Base-by-base conservation (phyloP, 2,329 filamentous ascomycete genomes). In the Nemania serpens region DNA sequence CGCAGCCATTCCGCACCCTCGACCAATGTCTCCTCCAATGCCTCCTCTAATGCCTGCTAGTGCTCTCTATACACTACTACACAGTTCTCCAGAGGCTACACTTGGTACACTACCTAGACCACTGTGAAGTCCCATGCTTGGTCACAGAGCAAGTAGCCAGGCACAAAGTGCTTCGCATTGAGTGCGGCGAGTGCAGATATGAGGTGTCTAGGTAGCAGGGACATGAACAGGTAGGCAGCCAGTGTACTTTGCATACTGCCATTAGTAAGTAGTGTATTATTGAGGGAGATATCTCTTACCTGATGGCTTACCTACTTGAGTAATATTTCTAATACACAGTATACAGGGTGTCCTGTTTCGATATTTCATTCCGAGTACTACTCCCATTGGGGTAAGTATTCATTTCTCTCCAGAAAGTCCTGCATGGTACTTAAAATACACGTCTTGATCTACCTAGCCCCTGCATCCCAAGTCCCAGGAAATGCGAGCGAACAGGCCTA, bases 391-490 rank as follows among this genome's bases (percentile, higher is more conserved):
- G 33, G 55, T 22, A 48, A 15, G 33, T 22, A 50, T 22, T 5
- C 12, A 29, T 29, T 3, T 43, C 33, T 41, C 43, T 57, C 45
- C 45, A 54, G 37, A 49, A 61, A 63, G 61, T 61, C 61, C 61
- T 63, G 61, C 58, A 63, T 63, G 61, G 61, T 63, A 63, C 61
- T 63, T 63, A 58, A 60, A 65, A 58, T 61, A 65, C 54, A 57
- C 58, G 33, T 57, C 55, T 62, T 57, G 50, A 58, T 57, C 61
- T 55, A 43, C 60, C 58, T 58, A 37, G 50, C 68, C 65, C 68
- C 68, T 69, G 66, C 64, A 61, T 63, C 55, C 61, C 63, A 69
- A 58, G 57, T 68, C 66, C 69, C 69, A 69, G 64, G 55, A 68
- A 61, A 70, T 68, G 67, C 62, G 59, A 58, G 63, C 50, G 56